These are phyloP conservation scores for Mortierella sp. DNA, from an alignment of 371 early-diverging fungal genomes.

Conservation along the genomic window DNA sequence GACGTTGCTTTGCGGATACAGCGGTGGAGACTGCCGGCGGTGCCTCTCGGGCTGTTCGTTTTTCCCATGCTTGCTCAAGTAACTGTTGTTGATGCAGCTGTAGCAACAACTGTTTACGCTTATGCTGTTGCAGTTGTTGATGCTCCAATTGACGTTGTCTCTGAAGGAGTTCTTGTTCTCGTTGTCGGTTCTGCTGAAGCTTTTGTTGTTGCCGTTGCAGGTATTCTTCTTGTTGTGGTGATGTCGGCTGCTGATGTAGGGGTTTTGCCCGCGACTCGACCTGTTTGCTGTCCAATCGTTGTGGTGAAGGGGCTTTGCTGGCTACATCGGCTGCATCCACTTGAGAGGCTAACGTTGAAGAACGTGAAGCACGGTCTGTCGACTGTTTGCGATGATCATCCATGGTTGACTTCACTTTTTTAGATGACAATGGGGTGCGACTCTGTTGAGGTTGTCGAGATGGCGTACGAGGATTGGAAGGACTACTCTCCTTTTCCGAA, in stretches of 20 bases:
- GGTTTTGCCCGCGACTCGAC: neutral
- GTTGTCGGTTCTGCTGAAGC: conserved; percentile 21
- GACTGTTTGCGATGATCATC: too few relatives aligned
- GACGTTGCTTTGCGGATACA: conserved; percentile 4
- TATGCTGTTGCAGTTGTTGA: conserved; percentile 18
- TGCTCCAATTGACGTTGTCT: conserved; percentile 22
- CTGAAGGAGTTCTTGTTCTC: conserved; percentile 23
- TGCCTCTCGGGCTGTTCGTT: conserved; percentile 1
- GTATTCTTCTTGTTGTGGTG: conserved; percentile 13
- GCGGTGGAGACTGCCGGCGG: too few relatives aligned
- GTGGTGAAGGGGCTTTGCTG: neutral
- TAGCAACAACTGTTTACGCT: conserved; percentile 22
- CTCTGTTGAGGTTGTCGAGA: too few relatives aligned
- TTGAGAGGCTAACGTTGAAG: neutral
- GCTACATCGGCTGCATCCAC: neutral
- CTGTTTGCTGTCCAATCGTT: neutral
- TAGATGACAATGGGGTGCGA: too few relatives aligned
- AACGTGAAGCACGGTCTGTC: too few relatives aligned
- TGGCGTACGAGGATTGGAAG: too few relatives aligned
- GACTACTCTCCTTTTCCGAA: too few relatives aligned
- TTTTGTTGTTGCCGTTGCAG: conserved; percentile 20
- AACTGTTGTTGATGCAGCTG: conserved; percentile 26
- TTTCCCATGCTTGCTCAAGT: conserved; percentile 8
- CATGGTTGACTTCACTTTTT: too few relatives aligned
- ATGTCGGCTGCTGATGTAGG: neutral